A percentile compares a stretch with the other conserved stretches of the same genome.
These are phyloP conservation scores for Candolleomyces eurysporus DNA, from an alignment of 768 basidiomycete species.

Conservation along the genomic window DNA sequence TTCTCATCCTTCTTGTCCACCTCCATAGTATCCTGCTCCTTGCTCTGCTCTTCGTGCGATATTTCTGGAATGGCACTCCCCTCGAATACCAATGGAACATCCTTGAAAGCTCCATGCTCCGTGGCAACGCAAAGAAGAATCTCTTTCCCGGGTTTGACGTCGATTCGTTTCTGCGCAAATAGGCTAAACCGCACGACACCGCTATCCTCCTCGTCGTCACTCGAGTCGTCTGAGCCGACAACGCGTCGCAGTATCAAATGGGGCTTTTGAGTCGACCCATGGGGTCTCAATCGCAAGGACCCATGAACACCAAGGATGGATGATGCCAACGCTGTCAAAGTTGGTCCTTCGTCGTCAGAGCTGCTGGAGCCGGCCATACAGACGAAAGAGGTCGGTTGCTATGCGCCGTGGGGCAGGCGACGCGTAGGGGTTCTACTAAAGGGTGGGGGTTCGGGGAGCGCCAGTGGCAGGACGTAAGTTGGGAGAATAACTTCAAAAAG, in stretches of 20 bases:
- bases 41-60: too few species aligned
- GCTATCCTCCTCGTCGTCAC: conserved; percentile 37
- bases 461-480: background rate
- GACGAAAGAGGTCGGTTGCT: conserved; percentile 7
- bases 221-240: conserved; percentile 42
- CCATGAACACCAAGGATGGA: conserved; percentile 64
- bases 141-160: conserved; percentile 69
- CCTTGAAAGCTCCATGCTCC: conserved; percentile 51
- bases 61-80: conserved; percentile 35
- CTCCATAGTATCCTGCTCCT: too few species aligned
- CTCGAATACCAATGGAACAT: conserved; percentile 58
- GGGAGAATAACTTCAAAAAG: background rate
- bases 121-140: conserved; percentile 59
- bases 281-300: conserved; percentile 60
- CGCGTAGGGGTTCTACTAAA: background rate
- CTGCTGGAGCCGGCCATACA: conserved; percentile 38
- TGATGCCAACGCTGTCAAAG: conserved; percentile 35
- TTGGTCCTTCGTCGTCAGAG: conserved; percentile 29
- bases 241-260: conserved; percentile 69
- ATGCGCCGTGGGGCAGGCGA: background rate
- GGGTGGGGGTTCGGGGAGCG: background rate
- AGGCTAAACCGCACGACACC: conserved; percentile 56
- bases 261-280: conserved; percentile 65
- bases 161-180: conserved; percentile 68
- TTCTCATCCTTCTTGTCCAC: too few species aligned